Conservation (phyloP, 257 asterid genomes). For the Ilex aquifolium region DNA sequence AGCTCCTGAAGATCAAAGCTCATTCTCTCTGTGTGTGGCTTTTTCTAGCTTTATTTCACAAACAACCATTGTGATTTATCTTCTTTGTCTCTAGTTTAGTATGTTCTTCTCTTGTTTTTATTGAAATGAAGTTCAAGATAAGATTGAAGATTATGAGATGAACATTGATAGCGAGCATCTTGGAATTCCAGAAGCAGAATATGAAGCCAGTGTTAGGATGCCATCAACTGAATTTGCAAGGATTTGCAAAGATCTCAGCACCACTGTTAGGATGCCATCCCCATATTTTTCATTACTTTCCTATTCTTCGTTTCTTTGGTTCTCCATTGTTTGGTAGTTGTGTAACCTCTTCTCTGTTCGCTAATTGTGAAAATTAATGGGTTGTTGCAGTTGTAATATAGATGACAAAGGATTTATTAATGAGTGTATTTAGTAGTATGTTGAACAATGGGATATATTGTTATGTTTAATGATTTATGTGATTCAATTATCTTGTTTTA, state of each 20-base stretch:
- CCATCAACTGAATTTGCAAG: not conserved
- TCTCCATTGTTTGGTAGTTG: not conserved
- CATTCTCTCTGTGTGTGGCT: no score
- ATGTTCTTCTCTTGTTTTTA: not conserved
- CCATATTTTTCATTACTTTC: not conserved
- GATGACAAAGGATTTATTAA: not conserved
- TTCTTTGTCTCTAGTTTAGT: no score
- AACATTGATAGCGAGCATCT: constrained; percentile 2
- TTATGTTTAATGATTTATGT: no score
- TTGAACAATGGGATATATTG: no score
- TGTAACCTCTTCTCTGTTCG: not conserved
- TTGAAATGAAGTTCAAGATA: not conserved
- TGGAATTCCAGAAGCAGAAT: constrained; percentile 1
- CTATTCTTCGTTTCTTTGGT: no score
- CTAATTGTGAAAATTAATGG: not conserved
- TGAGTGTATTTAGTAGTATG: no score
- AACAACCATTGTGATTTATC: no score
- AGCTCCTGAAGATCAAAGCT: constrained; percentile 18
- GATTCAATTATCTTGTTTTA: no score
- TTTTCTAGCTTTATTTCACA: no score
- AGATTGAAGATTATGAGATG: constrained; percentile 1
- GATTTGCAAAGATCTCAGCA: constrained; percentile 3
- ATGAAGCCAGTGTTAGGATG: constrained; percentile 5
- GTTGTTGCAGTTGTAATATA: constrained; percentile 1
- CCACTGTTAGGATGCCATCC: not conserved